A percentile compares a stretch with the other conserved stretches of the same genome.
Conservation (phyloP, 441 rosid species). For the Populus hybrid region DNA sequence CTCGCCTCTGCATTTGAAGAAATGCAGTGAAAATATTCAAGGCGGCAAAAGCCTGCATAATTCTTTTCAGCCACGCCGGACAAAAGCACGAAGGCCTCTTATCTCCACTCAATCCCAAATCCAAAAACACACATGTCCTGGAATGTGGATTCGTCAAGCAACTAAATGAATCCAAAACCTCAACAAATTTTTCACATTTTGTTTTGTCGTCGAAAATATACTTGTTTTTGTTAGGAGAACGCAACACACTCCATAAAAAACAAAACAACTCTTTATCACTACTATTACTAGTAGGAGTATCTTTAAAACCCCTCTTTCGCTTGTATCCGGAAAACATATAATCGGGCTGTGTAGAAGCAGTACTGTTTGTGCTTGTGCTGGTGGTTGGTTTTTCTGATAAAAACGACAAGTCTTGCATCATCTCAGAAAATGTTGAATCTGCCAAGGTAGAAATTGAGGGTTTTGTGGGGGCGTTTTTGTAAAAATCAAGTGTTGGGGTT, state of each 20-base stretch:
- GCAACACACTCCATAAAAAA: conserved; percentile 47
- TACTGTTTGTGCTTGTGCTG: not conserved
- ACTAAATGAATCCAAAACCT: conserved; percentile 55
- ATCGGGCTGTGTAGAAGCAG: not conserved
- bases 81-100: conserved; percentile 45
- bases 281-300: conserved; percentile 18
- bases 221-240: conserved; percentile 30
- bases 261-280: conserved; percentile 31
- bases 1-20: conserved; percentile 38
- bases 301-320: conserved; percentile 23
- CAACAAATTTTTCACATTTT: conserved; percentile 53
- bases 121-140: conserved; percentile 49
- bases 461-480: conserved; percentile 20
- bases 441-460: conserved; percentile 40
- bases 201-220: conserved; percentile 40
- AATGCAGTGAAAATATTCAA: conserved; percentile 53
- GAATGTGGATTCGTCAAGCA: conserved; percentile 57
- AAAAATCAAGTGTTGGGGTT: conserved; percentile 32
- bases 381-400: conserved; percentile 27
- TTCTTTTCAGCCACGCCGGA: conserved; percentile 70
- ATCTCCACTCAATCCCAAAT: conserved; percentile 7
- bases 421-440: conserved; percentile 53
- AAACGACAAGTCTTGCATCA: conserved; percentile 50
- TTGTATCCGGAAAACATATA: conserved; percentile 19
- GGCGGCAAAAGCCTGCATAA: conserved; percentile 65